Conservation (phyloP, 495 filamentous ascomycete genomes). For the Xylaria scruposa region DNA sequence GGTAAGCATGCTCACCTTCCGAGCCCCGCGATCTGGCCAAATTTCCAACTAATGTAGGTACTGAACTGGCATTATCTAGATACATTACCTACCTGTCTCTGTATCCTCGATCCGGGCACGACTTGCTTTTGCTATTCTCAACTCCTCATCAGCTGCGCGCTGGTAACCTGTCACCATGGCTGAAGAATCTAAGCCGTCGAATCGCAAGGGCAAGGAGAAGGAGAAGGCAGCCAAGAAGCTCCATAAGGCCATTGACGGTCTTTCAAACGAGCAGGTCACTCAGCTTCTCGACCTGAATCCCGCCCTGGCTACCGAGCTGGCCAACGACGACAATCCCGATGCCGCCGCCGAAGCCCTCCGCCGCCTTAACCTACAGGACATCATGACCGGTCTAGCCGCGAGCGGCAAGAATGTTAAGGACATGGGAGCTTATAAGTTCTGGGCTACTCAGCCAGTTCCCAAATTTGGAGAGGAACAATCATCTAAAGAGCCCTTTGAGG, state of each 20-base stretch:
- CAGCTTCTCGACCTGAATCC: slow-evolving; percentile 68
- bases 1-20: neutral
- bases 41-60: slow-evolving; percentile 8
- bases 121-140: neutral
- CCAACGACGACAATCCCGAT: slow-evolving; percentile 37
- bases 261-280: slow-evolving; percentile 55
- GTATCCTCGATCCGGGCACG: neutral
- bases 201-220: slow-evolving; percentile 55
- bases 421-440: slow-evolving; percentile 97
- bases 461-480: slow-evolving; percentile 68
- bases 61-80: neutral
- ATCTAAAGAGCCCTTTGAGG: slow-evolving; percentile 45
- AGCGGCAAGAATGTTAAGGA: slow-evolving; percentile 91
- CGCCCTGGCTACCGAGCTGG: slow-evolving; percentile 62
- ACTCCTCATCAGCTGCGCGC: neutral
- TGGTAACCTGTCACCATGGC: slow-evolving; percentile 44
- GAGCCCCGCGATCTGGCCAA: slow-evolving; percentile 17
- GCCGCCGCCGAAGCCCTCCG: slow-evolving; percentile 66
- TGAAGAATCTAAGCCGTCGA: slow-evolving; percentile 57
- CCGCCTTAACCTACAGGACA: slow-evolving; percentile 75
- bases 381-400: slow-evolving; percentile 78
- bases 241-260: slow-evolving; percentile 50
- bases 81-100: neutral
- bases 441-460: slow-evolving; percentile 95
- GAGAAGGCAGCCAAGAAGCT: slow-evolving; percentile 51